phyloP scores from a whole-genome alignment of 116 monocot species.

The Iris pallida region DNA sequence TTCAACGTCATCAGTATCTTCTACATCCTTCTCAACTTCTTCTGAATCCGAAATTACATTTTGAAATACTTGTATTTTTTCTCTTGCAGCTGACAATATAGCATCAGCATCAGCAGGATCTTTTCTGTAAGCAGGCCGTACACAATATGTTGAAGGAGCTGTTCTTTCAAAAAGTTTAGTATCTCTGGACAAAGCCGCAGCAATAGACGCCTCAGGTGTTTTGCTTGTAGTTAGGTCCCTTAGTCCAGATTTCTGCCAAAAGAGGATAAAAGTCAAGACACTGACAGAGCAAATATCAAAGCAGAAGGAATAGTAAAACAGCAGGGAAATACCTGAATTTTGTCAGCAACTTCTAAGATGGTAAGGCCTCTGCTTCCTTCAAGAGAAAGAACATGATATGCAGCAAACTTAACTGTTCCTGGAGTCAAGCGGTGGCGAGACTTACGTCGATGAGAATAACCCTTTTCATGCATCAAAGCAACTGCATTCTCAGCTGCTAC shows the following conservation, averaged over 20 bases:
- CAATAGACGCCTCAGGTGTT: conserved; percentile 97
- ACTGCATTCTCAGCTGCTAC: conserved; percentile 89
- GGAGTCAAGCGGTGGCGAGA: conserved; percentile 42
- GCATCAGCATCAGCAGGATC: conserved; percentile 82
- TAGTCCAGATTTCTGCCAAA: conserved; percentile 82
- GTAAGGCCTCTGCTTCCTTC: conserved; percentile 42
- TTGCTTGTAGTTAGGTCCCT: conserved; percentile 97
- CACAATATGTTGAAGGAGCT: conserved; percentile 97
- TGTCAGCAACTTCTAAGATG: conserved; percentile 43
- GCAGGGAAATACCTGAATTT: conserved; percentile 38
- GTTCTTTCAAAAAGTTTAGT: conserved; percentile 90
- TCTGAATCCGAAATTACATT: conserved; percentile 81
- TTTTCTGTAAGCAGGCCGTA: conserved; percentile 63
- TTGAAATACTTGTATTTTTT: conserved; percentile 72
- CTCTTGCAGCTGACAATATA: conserved; percentile 66
- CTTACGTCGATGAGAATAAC: conserved; percentile 29
- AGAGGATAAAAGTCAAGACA: conserved; percentile 6
- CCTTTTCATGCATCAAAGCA: conserved; percentile 44
- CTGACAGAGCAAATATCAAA: background rate
- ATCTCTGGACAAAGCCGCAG: conserved; percentile 91
- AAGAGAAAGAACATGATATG: conserved; percentile 50
- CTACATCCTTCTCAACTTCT: conserved; percentile 76
- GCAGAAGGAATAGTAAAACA: background rate
- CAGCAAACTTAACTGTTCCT: conserved; percentile 57
- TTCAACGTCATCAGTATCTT: conserved; percentile 70